Evolutionary conservation across 352 stramenopile species (phyloP).

Genomic region (Phytophthora pseudosyringae): DNA sequence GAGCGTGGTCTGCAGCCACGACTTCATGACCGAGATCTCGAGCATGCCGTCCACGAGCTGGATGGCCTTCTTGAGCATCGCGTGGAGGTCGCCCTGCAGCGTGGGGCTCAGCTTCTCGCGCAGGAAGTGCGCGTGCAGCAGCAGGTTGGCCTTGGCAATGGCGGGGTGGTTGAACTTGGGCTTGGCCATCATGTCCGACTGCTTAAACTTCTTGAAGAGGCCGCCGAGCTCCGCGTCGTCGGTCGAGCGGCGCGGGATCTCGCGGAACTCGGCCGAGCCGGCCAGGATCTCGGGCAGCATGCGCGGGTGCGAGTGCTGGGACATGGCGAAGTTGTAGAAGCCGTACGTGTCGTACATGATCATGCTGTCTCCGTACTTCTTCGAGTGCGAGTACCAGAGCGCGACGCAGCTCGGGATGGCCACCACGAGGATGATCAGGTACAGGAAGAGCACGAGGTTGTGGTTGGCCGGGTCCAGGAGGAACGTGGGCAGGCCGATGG

Average conservation of each 20-base stretch:
- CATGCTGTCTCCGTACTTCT: slow-evolving; percentile 99
- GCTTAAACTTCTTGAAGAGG: slow-evolving; percentile 83
- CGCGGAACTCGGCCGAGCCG: slow-evolving; percentile 90
- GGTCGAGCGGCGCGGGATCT: slow-evolving; percentile 67
- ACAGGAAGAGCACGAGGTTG: slow-evolving; percentile 98
- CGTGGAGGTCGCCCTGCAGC: slow-evolving; percentile 90
- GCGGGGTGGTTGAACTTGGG: slow-evolving; percentile 86
- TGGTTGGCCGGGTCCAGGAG: slow-evolving; percentile 97
- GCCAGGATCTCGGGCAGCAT: slow-evolving; percentile 95
- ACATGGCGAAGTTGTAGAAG: slow-evolving; percentile 98
- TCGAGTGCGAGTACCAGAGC: slow-evolving; percentile 96
- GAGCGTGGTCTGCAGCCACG: slow-evolving; percentile 94
- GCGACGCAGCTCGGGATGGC: slow-evolving; percentile 96
- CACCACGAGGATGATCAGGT: slow-evolving; percentile 98
- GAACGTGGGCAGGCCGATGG: slow-evolving; percentile 97
- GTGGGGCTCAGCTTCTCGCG: slow-evolving; percentile 80
- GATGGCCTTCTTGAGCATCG: slow-evolving; percentile 96
- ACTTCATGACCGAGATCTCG: slow-evolving; percentile 96
- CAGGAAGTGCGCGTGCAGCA: slow-evolving; percentile 97
- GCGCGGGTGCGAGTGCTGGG: slow-evolving; percentile 94
- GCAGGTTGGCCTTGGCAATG: slow-evolving; percentile 85
- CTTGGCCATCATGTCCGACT: slow-evolving; percentile 82
- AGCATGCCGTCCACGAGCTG: slow-evolving; percentile 99
- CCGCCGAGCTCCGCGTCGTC: slow-evolving; percentile 71
- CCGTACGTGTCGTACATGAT: slow-evolving; percentile 99